These are phyloP conservation scores for Fusarium concolor DNA, from an alignment of 2,329 filamentous ascomycete genomes.

Conservation along the genomic window DNA sequence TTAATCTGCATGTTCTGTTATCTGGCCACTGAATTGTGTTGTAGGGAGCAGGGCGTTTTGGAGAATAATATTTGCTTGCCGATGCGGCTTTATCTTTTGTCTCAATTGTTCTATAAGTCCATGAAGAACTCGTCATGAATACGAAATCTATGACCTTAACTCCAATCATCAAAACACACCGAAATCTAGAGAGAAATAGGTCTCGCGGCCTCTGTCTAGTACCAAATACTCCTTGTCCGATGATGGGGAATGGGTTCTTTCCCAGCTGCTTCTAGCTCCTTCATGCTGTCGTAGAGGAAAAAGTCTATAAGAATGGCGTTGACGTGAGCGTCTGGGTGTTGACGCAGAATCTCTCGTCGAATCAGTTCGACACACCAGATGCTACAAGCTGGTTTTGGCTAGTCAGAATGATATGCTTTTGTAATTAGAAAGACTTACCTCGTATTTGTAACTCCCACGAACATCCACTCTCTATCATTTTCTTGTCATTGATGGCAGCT, in stretches of 20 bases:
- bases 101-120: conserved; percentile 28
- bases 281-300: conserved; percentile 95
- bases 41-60: conserved; percentile 40
- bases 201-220: conserved; percentile 61
- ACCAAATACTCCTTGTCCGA: conserved; percentile 94
- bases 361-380: conserved; percentile 98
- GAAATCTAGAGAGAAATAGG: conserved; percentile 14
- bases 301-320: conserved; percentile 98
- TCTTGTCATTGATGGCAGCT: conserved; percentile 72
- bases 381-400: conserved; percentile 73
- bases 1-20: conserved; percentile 28
- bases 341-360: conserved; percentile 78
- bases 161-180: conserved; percentile 11
- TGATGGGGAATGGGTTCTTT: conserved; percentile 78
- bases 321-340: conserved; percentile 76
- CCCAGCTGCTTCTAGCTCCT: conserved; percentile 77
- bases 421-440: conserved; percentile 59
- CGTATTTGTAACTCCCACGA: conserved; percentile 88
- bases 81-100: conserved; percentile 34
- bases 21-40: conserved; percentile 22
- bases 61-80: conserved; percentile 28
- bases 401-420: conserved; percentile 3
- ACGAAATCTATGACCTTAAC: conserved; percentile 37
- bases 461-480: conserved; percentile 76
- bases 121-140: conserved; percentile 13